Evolutionary conservation across 768 basidiomycete species (phyloP), one percentile per base, ranked within the genome.

Genomic region (Termitomyces eurrhizus): DNA sequence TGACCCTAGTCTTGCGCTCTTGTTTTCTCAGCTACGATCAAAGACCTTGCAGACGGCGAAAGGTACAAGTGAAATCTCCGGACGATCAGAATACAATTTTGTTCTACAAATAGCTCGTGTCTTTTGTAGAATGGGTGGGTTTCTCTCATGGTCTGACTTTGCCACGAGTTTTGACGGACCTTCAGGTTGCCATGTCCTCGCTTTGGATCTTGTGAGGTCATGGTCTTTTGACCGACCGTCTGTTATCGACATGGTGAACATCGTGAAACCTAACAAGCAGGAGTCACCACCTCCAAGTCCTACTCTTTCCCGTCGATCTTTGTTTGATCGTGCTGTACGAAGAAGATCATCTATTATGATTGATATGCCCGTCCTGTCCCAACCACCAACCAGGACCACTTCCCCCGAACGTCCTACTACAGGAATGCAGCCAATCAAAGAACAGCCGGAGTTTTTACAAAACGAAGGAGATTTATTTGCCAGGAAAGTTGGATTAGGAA

Each of bases 21-120:
- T 98, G 56, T 97, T 96, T 73, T 90, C 89, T 11, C 91, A 97
- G 64, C 77, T 99, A 58, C 88, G 92, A 64, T 86, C 88, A 36
- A 95, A 91, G 77, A 95, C 95, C 0, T 75, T 98, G 32, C 96
- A 98, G 77, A 88, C 96, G 4, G 91, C 90, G 1, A 89, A 95
- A 70, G 96, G 96, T 14, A 93, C 92, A 0, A 93, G 88, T 66
- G 92, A 95, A 67, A 93, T 98, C 33, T 88, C 92, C 0, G 91
- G 90, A 18, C 82, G 83, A 49, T 85, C 87, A 13, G 96, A 99
- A 70, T 98, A 95, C 74, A 95, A 92, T 69, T 98, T 98, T 71
- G 93, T 99, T 11, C 77, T 95, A 33, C 95, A 98, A 74, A 93
- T 94, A 66, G 92, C 95, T 0, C 85, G 93, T 33, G 91, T 96